Base-by-base conservation (phyloP, 441 rosid species). In the Kokia cookei region DNA sequence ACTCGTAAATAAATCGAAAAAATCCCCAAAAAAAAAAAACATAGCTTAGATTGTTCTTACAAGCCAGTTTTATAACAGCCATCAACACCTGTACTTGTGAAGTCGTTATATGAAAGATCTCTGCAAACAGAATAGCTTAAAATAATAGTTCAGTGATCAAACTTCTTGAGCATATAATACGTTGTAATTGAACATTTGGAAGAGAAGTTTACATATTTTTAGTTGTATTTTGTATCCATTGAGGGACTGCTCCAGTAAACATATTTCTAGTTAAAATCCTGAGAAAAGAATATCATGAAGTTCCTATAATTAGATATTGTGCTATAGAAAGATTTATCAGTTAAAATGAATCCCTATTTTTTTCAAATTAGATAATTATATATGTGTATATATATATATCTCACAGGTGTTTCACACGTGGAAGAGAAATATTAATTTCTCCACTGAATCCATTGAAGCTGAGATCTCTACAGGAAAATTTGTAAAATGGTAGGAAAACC, bases 381-480 rank as follows among this genome's bases (percentile, higher is more conserved):
- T 37, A 11, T 57, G 1, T 57, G 3, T 19, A 51, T n/a, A 51
- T n/a, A 5, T 15, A 10, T 6, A 26, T 26, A 43, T 11, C 90
- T 79, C 76, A 89, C 90, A 84, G 40, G 64, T 8, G 1, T 35
- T 79, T 72, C 13, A 73, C 75, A 1, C 47, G 0, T 50, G 84
- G 66, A 79, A 55, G 7, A 12, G 17, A 0, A 75, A 55, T 78
- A 3, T 88, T 90, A 75, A 91, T 73, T 73, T 14, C 75, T 53
- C 92, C 96, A 27, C 72, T 81, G 22, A 89, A 75, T 76, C 83
- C 82, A 78, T 91, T 91, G 74, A 91, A 91, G 84, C 96, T 84
- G 75, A 91, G 74, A 73, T 91, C 96, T 55, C 96, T 91, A 84
- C 65, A 71, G n/a, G 60, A 76, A 8, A n/a, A 82, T 62, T 53